Evolutionary conservation across 345 rosid genomes (phyloP), one percentile per base, ranked within the genome.

Genomic region (Microcos paniculata): DNA sequence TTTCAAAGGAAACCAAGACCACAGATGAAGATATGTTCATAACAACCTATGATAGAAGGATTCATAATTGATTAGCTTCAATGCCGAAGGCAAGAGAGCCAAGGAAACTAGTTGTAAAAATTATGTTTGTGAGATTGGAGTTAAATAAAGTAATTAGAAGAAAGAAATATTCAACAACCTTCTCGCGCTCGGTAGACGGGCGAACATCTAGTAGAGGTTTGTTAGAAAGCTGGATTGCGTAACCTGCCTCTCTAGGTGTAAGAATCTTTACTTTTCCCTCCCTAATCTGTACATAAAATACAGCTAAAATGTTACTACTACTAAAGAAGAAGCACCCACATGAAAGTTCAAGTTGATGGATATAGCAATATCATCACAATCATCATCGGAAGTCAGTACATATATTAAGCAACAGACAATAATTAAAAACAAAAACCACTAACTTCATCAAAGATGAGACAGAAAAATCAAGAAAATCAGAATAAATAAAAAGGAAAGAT

Each of bases 201-300:
- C 97, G 94, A 71, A 91, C 98, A 77, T 95, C 98, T 13, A 92
- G 92, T 19, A 94, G 78, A 56, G 91, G 87, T 80, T 94, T 94
- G 76, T 85, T 84, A 15, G 97, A 90, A 52, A 94, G 92, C 77
- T 90, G 95, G 85, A 93, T 82, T 14, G 96, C 98, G 85, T 95
- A 91, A 62, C 98, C 97, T 52, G 97, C 98, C 85, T 94, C 97
- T 79, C 86, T 90, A 11, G 96, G 95, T 53, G 92, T 81, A 71
- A 95, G 89, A 79, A 89, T 77, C 84, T 95, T 95, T 49, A 95
- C 93, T 83, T 84, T 95, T 74, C 88, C 92, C 72, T 89, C 95
- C 84, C 98, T 91, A 80, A 95, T 78, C 98, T 93, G 76, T 24
- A 21, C 70, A 80, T 45, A 72, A 53, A 77, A 74, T 53, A 57